These are phyloP conservation scores for Ustilago cynodontis DNA, from an alignment of 1,284 basidiomycete species.

Conservation along the genomic window DNA sequence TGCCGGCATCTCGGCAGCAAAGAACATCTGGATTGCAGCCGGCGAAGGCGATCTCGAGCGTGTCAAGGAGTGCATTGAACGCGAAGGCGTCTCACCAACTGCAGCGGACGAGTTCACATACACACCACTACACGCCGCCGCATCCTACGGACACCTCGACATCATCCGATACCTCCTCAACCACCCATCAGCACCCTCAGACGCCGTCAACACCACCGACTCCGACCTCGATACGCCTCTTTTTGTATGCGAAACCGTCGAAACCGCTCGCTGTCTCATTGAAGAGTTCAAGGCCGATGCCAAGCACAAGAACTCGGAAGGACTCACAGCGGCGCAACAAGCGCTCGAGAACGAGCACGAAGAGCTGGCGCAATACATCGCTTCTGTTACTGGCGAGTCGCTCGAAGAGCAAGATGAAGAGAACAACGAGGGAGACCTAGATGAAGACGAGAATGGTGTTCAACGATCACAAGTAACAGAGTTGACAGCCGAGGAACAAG, in stretches of 20 bases:
- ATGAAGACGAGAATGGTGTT: constrained; percentile 43
- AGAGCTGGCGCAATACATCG: constrained; percentile 59
- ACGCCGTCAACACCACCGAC: constrained; percentile 59
- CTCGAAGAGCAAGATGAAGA: constrained; percentile 26
- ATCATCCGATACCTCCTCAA: constrained; percentile 60
- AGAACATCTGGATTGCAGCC: constrained; percentile 69
- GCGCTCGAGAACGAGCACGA: constrained; percentile 59
- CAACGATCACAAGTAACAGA: constrained; percentile 6
- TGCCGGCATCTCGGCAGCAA: constrained; percentile 9
- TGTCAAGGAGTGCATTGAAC: constrained; percentile 60
- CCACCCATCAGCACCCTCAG: constrained; percentile 42
- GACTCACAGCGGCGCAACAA: constrained; percentile 58
- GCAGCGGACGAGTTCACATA: constrained; percentile 62
- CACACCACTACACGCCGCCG: constrained; percentile 68
- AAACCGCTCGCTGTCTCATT: constrained; percentile 57
- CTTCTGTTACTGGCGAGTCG: constrained; percentile 55
- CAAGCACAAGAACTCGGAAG: constrained; percentile 57
- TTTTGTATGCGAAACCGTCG: constrained; percentile 65
- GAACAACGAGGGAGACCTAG: constrained; percentile 30
- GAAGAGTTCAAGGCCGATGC: constrained; percentile 63
- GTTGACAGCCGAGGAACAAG: constrained; percentile 21
- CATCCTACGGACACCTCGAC: constrained; percentile 63
- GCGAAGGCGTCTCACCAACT: constrained; percentile 54
- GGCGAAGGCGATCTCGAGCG: constrained; percentile 64
- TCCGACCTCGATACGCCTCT: constrained; percentile 67